Percentiles rank a stretch among this genome's conserved stretches.
These are phyloP conservation scores for Plasmodium coatneyi DNA, from an alignment of 169 alveolate genomes.

Conservation along the genomic window DNA sequence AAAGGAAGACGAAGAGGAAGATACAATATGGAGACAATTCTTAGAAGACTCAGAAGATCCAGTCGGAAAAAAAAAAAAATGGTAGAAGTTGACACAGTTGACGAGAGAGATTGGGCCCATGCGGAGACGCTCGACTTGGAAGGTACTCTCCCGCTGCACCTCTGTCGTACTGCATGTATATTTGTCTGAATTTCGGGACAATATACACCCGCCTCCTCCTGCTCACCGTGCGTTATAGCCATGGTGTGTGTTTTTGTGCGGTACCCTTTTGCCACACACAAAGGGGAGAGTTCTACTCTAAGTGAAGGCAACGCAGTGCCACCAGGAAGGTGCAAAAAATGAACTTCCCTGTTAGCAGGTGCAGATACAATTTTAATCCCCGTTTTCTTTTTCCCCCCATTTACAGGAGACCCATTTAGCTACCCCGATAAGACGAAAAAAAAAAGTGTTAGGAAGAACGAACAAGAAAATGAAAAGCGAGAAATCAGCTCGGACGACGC, in stretches of 20 bases:
- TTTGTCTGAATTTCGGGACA: not conserved
- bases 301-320: not conserved
- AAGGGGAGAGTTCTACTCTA: not conserved
- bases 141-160: constrained; percentile 1
- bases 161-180: not conserved
- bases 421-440: constrained; percentile 1
- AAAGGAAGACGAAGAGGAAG: not conserved
- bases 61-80: constrained; percentile 23
- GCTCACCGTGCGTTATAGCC: not conserved
- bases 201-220: not conserved
- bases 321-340: not conserved
- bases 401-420: constrained; percentile 26
- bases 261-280: not conserved
- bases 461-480: constrained; percentile 35
- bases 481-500: constrained; percentile 21
- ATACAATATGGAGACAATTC: constrained; percentile 63
- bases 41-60: constrained; percentile 64
- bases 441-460: not conserved
- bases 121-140: constrained; percentile 56
- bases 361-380: not conserved
- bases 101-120: constrained; percentile 67
- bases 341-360: not conserved
- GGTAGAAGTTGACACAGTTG: constrained; percentile 47
- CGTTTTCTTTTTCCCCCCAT: not conserved
- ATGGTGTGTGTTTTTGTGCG: not conserved